Conservation (phyloP, 805 yeast species). For the Torulaspora franciscae region DNA sequence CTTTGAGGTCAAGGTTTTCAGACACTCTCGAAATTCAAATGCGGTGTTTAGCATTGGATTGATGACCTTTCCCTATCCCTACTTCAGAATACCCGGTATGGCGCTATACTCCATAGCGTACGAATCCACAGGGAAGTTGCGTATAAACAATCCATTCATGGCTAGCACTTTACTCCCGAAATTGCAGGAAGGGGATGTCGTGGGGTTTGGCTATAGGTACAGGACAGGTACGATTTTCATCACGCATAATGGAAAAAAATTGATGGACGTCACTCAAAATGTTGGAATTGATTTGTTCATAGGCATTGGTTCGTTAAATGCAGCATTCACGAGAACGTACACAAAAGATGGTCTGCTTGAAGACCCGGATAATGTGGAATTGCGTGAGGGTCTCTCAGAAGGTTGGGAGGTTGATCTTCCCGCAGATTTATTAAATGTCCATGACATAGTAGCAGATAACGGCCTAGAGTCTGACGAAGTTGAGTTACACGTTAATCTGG, state of each 20-base stretch:
- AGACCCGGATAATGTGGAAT: slow-evolving; percentile 33
- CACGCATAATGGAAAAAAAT: slow-evolving; percentile 88
- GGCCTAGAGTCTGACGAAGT: slow-evolving; percentile 29
- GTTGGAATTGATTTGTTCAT: slow-evolving; percentile 44
- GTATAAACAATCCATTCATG: slow-evolving; percentile 58
- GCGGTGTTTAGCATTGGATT: slow-evolving; percentile 61
- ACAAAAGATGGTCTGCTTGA: slow-evolving; percentile 35
- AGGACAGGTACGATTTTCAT: slow-evolving; percentile 81
- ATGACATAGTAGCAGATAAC: slow-evolving; percentile 20
- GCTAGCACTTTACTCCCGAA: slow-evolving; percentile 39
- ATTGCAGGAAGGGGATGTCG: slow-evolving; percentile 78
- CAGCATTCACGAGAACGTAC: slow-evolving; percentile 37
- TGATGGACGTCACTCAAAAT: slow-evolving; percentile 75
- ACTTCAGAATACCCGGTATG: slow-evolving; percentile 70
- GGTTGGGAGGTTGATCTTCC: slow-evolving; percentile 24
- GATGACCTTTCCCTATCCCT: slow-evolving; percentile 68
- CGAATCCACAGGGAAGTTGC: slow-evolving; percentile 65
- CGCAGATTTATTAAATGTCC: slow-evolving; percentile 24
- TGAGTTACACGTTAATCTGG: slow-evolving; percentile 59
- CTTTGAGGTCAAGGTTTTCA: slow-evolving; percentile 56
- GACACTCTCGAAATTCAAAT: slow-evolving; percentile 34
- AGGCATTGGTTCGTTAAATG: slow-evolving; percentile 38
- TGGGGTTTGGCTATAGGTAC: slow-evolving; percentile 85
- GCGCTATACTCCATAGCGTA: slow-evolving; percentile 64
- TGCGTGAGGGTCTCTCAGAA: slow-evolving; percentile 26